A percentile compares a stretch with the other conserved stretches of the same genome.
These are phyloP conservation scores for Penicillium turbatum DNA, from an alignment of 495 filamentous ascomycete species.

Conservation along the genomic window DNA sequence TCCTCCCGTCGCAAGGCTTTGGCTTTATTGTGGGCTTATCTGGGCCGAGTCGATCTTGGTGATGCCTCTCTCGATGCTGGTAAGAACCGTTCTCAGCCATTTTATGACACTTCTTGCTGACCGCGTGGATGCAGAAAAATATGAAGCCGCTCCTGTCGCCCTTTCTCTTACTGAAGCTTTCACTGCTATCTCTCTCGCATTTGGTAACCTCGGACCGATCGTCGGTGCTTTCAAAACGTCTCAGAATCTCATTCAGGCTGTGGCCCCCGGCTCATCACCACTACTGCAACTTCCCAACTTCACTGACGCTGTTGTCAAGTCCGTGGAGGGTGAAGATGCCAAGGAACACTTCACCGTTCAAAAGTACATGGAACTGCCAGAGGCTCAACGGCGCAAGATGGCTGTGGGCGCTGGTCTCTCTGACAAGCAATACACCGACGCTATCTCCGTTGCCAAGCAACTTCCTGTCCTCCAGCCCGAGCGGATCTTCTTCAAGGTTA, in stretches of 20 bases:
- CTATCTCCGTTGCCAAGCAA: conserved; percentile 70
- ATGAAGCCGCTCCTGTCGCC: conserved; percentile 79
- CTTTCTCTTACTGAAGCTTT: conserved; percentile 81
- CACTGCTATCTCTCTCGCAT: conserved; percentile 79
- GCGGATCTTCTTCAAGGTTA: conserved; percentile 97
- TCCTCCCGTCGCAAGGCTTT: conserved; percentile 78
- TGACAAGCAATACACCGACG: conserved; percentile 70
- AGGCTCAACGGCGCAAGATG: conserved; percentile 65
- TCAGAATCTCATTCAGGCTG: conserved; percentile 84
- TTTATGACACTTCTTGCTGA: conserved; percentile 5
- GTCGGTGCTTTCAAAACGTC: conserved; percentile 75
- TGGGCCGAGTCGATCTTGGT: conserved; percentile 75
- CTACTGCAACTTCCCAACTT: conserved; percentile 91
- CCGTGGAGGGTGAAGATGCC: conserved; percentile 67
- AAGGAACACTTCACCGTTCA: conserved; percentile 76
- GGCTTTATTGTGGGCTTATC: conserved; percentile 88
- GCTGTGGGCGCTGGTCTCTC: conserved; percentile 65
- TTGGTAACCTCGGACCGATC: conserved; percentile 75
- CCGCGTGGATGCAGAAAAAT: conserved; percentile 47
- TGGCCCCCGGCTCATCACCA: conserved; percentile 76
- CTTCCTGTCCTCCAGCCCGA: conserved; percentile 80
- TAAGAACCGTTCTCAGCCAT: conserved; percentile 26
- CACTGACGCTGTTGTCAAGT: conserved; percentile 66
- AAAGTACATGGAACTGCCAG: conserved; percentile 78
- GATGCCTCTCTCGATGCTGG: conserved; percentile 68